Evolutionary conservation across 768 basidiomycete genomes (phyloP).

Genomic region (Leccinum ochraceum): DNA sequence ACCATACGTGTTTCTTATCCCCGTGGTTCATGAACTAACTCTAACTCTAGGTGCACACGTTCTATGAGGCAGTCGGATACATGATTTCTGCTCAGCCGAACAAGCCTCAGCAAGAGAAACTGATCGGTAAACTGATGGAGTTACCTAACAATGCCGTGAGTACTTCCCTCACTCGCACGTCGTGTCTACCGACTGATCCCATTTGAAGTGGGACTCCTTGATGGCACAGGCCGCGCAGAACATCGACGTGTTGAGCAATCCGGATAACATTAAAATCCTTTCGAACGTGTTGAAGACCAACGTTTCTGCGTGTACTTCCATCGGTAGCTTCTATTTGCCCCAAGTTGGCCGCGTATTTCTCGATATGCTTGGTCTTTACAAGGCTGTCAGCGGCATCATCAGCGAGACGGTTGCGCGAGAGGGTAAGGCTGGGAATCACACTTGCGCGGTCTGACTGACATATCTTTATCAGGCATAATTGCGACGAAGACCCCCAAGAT

Average conservation of each 20-base stretch:
- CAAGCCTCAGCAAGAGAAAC: slow-evolving; percentile 93
- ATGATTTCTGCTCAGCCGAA: slow-evolving; percentile 99
- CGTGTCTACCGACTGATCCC: slow-evolving; percentile 2
- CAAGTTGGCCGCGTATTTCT: slow-evolving; percentile 95
- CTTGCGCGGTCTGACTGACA: slow-evolving; percentile 5
- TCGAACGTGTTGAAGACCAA: slow-evolving; percentile 98
- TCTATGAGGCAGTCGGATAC: slow-evolving; percentile 98
- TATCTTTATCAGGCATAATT: slow-evolving; percentile 59
- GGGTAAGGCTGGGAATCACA: slow-evolving; percentile 45
- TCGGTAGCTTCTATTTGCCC: slow-evolving; percentile 96
- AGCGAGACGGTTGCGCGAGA: slow-evolving; percentile 88
- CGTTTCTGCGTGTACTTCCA: slow-evolving; percentile 95
- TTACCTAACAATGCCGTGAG: slow-evolving; percentile 93
- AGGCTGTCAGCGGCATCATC: slow-evolving; percentile 95
- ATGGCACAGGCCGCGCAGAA: slow-evolving; percentile 95
- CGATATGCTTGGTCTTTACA: slow-evolving; percentile 98
- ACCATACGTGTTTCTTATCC: neutral
- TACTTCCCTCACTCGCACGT: slow-evolving; percentile 9
- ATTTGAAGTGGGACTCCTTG: slow-evolving; percentile 85
- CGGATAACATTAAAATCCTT: slow-evolving; percentile 95
- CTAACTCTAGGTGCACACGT: slow-evolving; percentile 74
- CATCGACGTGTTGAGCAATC: slow-evolving; percentile 87
- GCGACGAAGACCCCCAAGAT: slow-evolving; percentile 98
- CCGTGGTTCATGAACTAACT: slow-evolving; percentile 11
- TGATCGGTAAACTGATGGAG: slow-evolving; percentile 96